A percentile compares a stretch with the other conserved stretches of the same genome.
These are phyloP conservation scores for Umbelopsis sp. DNA, from an alignment of 192 early-diverging fungal species.

Conservation along the genomic window DNA sequence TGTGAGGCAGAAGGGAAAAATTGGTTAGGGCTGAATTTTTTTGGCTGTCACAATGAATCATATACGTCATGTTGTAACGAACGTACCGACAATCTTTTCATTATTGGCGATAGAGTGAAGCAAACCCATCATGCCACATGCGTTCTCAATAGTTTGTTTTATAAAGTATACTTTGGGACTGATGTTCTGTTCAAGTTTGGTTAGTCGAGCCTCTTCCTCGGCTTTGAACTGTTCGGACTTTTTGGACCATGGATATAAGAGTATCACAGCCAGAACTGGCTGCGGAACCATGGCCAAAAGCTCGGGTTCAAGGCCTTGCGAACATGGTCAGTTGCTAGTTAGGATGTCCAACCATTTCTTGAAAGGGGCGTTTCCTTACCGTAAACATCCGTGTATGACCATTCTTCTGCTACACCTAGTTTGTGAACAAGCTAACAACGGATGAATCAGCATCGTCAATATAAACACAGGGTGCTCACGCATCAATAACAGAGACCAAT, in stretches of 20 bases:
- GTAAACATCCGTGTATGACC: conserved; percentile 80
- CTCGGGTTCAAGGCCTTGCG: conserved; percentile 85
- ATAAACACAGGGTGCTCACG: neutral
- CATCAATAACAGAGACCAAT: no score
- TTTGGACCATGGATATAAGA: conserved; percentile 84
- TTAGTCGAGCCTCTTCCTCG: conserved; percentile 48
- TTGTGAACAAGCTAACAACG: conserved; percentile 60
- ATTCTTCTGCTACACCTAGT: conserved; percentile 63
- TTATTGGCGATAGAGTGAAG: conserved; percentile 87
- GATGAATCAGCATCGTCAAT: neutral
- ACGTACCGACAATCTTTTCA: conserved; percentile 45
- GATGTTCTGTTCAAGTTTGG: conserved; percentile 52
- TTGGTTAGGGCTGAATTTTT: neutral
- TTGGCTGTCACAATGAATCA: conserved; percentile 1
- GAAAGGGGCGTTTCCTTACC: conserved; percentile 40
- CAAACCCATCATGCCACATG: conserved; percentile 94
- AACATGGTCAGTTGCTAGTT: no score
- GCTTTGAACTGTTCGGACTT: conserved; percentile 55
- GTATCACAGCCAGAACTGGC: conserved; percentile 81
- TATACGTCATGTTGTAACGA: neutral
- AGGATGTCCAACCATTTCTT: neutral
- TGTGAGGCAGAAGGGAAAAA: neutral
- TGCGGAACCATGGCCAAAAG: conserved; percentile 77
- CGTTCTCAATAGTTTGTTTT: conserved; percentile 87
- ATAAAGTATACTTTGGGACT: conserved; percentile 72